phyloP scores from a whole-genome alignment of 768 basidiomycete genomes.

The Lepiota subincarnata region DNA sequence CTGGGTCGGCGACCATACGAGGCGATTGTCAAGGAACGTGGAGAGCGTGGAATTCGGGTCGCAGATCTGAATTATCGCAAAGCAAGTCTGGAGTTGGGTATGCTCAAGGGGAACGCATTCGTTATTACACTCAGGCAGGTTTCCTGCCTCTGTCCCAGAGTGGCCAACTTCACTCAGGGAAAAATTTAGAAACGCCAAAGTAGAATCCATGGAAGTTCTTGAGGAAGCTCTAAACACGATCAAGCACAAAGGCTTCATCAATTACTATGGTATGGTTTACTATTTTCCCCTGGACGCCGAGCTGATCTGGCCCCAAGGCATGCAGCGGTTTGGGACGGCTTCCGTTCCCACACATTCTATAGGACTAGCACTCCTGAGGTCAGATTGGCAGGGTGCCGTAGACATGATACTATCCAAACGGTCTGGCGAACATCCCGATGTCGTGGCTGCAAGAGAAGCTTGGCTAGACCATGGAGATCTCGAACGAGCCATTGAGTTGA shows the following conservation, averaged over 20 bases:
- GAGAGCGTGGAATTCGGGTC: conserved; percentile 86
- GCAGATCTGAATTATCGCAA: conserved; percentile 86
- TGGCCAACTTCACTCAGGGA: not conserved
- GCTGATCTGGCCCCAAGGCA: conserved; percentile 48
- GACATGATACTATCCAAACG: conserved; percentile 77
- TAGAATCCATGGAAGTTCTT: conserved; percentile 66
- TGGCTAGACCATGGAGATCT: conserved; percentile 85
- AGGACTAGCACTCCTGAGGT: conserved; percentile 83
- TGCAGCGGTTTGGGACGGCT: conserved; percentile 99
- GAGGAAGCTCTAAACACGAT: conserved; percentile 74
- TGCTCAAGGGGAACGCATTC: conserved; percentile 96
- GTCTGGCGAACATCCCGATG: conserved; percentile 90
- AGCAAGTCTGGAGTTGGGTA: conserved; percentile 82
- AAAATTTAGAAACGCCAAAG: conserved; percentile 73
- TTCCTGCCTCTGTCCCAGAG: not conserved
- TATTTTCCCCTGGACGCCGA: conserved; percentile 3
- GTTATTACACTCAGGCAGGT: conserved; percentile 87
- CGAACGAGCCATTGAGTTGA: conserved; percentile 74
- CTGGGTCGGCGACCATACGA: conserved; percentile 50
- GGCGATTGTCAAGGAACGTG: conserved; percentile 65
- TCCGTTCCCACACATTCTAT: conserved; percentile 94
- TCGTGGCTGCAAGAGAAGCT: conserved; percentile 75
- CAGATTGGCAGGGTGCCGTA: conserved; percentile 87
- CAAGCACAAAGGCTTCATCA: conserved; percentile 88
- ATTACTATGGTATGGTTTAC: conserved; percentile 77